Evolutionary conservation across 192 early-diverging fungal species (phyloP), one percentile per base, ranked within the genome.

Genomic region (Backusella liffmaniae): DNA sequence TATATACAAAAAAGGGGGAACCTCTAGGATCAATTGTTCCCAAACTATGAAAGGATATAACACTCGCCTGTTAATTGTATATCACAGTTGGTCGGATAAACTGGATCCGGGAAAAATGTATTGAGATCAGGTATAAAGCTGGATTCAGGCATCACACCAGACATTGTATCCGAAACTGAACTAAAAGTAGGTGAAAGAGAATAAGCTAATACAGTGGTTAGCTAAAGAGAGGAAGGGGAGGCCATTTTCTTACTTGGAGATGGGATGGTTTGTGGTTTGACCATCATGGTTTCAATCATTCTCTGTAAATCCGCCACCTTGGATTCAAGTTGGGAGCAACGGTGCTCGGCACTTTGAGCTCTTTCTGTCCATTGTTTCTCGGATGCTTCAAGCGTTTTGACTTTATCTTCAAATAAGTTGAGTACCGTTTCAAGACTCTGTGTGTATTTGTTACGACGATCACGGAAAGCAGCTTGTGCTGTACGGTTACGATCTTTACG

Each of bases 1-100:
- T 72, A 42, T 72, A 39, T 46, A 41, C 44, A 71, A 34, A 70
- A 69, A 69, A 21, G 4, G n/a, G 8, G 42, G 5, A 16, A 23
- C 8, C 29, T 71, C 70, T 71, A 71, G 70, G 70, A 71, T 71
- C 70, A 71, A 30, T 71, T 32, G 70, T 46, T 71, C 70, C 34
- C 9, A n/a, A 7, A 23, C 26, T 49, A 21, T 59, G 23, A 59
- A 59, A 12, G 23, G 2, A 23, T 26, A 59, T 23, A 59, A 59
- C 5, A 71, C 70, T 71, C 70, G 70, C 70, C 70, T 72, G 56
- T 59, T 59, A 59, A 26, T 26, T 62, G 23, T 10, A 62, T 62
- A 62, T 9, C 26, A 26, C 23, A 62, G 12, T 62, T 29, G 26
- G 23, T 29, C 9, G 56, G 56, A 62, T 32, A 32, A 32, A 32